A percentile compares a stretch with the other conserved stretches of the same genome.
Conservation (phyloP, 352 stramenopile species). For the Paralagenidium karlingii region DNA sequence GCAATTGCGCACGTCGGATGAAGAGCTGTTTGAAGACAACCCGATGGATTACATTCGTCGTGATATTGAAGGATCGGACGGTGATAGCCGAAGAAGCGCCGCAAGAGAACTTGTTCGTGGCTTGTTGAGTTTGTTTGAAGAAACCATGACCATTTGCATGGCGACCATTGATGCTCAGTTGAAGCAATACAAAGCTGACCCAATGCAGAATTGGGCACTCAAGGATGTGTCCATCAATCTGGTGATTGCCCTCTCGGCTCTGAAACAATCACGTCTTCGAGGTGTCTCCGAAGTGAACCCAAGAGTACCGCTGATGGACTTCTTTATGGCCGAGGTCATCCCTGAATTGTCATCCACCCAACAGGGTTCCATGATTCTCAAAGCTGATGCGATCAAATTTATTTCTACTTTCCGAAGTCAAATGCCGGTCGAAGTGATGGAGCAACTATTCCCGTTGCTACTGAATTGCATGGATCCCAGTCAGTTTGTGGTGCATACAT, state of each 20-base stretch:
- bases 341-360: constrained; percentile 85
- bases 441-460: constrained; percentile 89
- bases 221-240: constrained; percentile 96
- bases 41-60: constrained; percentile 96
- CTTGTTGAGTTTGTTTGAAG: constrained; percentile 92
- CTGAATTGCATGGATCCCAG: constrained; percentile 71
- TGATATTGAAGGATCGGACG: constrained; percentile 97
- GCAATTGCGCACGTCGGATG: constrained; percentile 89
- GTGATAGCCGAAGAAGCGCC: constrained; percentile 91
- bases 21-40: constrained; percentile 99
- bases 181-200: constrained; percentile 80
- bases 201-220: constrained; percentile 83
- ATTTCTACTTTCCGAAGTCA: constrained; percentile 97
- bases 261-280: constrained; percentile 85
- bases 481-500: constrained; percentile 96
- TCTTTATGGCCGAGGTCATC: constrained; percentile 90
- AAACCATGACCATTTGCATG: constrained; percentile 90
- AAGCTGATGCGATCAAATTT: constrained; percentile 97
- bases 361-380: constrained; percentile 87
- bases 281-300: constrained; percentile 94
- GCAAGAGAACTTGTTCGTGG: constrained; percentile 91
- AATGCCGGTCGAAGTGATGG: constrained; percentile 86
- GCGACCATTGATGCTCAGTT: constrained; percentile 87
- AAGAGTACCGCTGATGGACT: constrained; percentile 93
- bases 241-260: constrained; percentile 92